Percentiles rank a stretch among this genome's conserved stretches.
These are phyloP conservation scores for Apiospora koreana DNA, from an alignment of 2,329 filamentous ascomycete genomes.

Conservation along the genomic window DNA sequence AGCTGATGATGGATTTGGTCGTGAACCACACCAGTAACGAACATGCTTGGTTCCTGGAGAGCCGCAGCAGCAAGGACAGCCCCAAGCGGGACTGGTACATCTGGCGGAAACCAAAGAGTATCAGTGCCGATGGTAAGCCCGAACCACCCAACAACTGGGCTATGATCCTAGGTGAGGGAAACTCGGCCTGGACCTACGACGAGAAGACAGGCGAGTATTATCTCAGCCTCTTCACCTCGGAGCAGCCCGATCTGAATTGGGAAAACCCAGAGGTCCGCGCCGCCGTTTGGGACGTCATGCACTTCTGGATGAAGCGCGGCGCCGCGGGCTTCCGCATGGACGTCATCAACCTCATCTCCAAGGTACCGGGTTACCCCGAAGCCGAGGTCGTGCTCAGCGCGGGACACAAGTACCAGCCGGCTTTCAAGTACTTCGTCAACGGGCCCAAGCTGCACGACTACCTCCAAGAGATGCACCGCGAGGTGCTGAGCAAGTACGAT, in stretches of 20 bases:
- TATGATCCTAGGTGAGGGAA: conserved; percentile 58
- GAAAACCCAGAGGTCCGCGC: conserved; percentile 67
- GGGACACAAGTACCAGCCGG: conserved; percentile 50
- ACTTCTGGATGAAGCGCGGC: conserved; percentile 77
- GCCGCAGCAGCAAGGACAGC: conserved; percentile 59
- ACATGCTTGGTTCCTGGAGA: conserved; percentile 72
- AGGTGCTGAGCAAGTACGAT: conserved; percentile 60
- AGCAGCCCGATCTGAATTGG: conserved; percentile 88
- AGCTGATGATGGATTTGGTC: conserved; percentile 73
- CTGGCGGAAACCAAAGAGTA: conserved; percentile 52
- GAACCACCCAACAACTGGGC: conserved; percentile 78
- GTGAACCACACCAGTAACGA: conserved; percentile 77
- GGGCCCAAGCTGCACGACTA: conserved; percentile 71
- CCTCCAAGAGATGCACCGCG: conserved; percentile 62
- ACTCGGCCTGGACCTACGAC: conserved; percentile 70
- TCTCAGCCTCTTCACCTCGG: conserved; percentile 71
- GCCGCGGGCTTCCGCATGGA: conserved; percentile 76
- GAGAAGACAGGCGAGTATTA: conserved; percentile 75
- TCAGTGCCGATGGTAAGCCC: conserved; percentile 57
- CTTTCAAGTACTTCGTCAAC: conserved; percentile 61
- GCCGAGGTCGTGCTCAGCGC: conserved; percentile 53
- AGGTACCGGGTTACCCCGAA: conserved; percentile 58
- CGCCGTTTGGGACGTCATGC: conserved; percentile 73
- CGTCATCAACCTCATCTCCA: conserved; percentile 73
- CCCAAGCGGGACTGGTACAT: conserved; percentile 72